Conservation (phyloP, 768 basidiomycete species). For the Hydnomerulius pinastri region DNA sequence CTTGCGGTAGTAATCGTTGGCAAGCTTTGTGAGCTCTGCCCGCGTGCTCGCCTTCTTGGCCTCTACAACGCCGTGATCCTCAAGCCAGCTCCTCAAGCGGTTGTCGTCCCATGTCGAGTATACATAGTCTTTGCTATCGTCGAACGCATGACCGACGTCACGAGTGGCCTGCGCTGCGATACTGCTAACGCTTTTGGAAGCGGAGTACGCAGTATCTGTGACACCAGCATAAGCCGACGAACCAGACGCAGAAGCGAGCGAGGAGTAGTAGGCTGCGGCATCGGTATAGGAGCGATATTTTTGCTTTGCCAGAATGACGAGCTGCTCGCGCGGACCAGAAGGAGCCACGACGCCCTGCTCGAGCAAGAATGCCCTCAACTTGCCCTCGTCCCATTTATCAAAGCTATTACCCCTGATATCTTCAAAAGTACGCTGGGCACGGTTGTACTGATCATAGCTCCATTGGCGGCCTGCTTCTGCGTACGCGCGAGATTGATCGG, state of each 20-base stretch:
- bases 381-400: constrained; percentile 84
- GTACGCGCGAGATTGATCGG: constrained; percentile 12
- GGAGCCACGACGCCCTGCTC: constrained; percentile 88
- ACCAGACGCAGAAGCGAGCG: constrained; percentile 47
- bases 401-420: constrained; percentile 62
- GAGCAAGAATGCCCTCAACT: constrained; percentile 79
- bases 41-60: constrained; percentile 55
- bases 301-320: constrained; percentile 75
- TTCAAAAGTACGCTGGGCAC: constrained; percentile 63
- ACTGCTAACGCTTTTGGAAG: constrained; percentile 42
- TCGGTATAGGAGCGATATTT: constrained; percentile 60
- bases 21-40: constrained; percentile 66
- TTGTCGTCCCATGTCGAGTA: constrained; percentile 91
- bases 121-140: constrained; percentile 82
- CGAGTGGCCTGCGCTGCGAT: constrained; percentile 54
- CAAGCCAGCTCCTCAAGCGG: constrained; percentile 68
- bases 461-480: constrained; percentile 40
- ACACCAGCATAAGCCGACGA: constrained; percentile 55
- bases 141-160: constrained; percentile 51
- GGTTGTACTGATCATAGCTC: constrained; percentile 63
- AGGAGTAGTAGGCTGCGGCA: constrained; percentile 58
- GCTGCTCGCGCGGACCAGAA: constrained; percentile 74
- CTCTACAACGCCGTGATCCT: constrained; percentile 71
- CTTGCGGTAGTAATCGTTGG: constrained; percentile 67
- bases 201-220: constrained; percentile 36